Conservation (phyloP, 768 basidiomycete genomes). For the Cystobasidium tubakii region DNA sequence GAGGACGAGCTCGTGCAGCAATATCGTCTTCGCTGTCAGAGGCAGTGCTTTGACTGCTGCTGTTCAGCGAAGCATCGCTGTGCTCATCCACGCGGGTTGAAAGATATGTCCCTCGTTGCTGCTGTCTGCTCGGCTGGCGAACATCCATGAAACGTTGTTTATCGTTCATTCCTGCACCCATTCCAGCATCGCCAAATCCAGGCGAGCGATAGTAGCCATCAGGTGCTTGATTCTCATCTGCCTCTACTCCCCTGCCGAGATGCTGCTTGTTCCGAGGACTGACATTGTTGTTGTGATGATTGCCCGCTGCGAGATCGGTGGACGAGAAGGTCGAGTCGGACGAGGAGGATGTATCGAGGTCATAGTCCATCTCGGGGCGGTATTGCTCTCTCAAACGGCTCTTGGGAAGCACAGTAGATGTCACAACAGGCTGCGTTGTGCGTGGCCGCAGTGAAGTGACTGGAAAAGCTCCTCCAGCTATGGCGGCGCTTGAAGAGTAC, state of each 20-base stretch:
- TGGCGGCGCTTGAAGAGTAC: conserved; percentile 6
- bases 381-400: conserved; percentile 19
- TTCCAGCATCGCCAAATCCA: conserved; percentile 22
- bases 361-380: conserved; percentile 19
- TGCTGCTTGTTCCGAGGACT: conserved; percentile 14
- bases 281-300: background rate
- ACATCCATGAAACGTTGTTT: conserved; percentile 19
- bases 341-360: conserved; percentile 1
- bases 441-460: conserved; percentile 11
- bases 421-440: background rate
- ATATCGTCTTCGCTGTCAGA: conserved; percentile 23
- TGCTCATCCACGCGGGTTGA: conserved; percentile 26
- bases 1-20: background rate
- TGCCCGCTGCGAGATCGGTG: conserved; percentile 20
- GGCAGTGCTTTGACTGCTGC: background rate
- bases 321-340: conserved; percentile 31
- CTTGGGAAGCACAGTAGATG: conserved; percentile 24
- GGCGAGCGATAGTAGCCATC: conserved; percentile 4
- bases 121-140: background rate
- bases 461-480: background rate
- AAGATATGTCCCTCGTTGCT: background rate
- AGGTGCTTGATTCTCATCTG: conserved; percentile 11
- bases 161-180: conserved; percentile 19
- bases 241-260: background rate
- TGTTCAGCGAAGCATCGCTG: conserved; percentile 22